Evolutionary conservation across 192 early-diverging fungal genomes (phyloP).

Genomic region (Phlyctochytrium planicorne): DNA sequence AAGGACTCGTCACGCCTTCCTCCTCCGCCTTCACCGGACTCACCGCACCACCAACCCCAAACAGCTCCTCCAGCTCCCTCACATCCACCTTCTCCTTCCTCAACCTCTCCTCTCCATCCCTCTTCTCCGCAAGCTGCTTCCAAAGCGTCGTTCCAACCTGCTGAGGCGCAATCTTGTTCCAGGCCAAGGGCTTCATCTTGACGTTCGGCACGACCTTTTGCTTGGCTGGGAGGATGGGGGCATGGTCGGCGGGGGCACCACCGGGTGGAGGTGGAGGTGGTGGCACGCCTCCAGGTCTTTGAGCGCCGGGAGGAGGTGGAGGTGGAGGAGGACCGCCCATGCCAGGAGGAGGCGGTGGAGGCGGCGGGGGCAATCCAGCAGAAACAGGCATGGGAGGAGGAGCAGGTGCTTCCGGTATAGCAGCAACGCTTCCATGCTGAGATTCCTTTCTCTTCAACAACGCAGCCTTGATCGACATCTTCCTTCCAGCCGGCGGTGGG

Average conservation of each 20-base stretch:
- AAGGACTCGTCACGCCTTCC: not conserved
- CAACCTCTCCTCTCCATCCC: constrained; percentile 30
- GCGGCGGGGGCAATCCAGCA: not conserved
- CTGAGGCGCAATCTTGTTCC: constrained; percentile 24
- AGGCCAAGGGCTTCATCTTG: constrained; percentile 24
- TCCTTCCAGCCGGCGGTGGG: no score
- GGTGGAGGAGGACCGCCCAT: constrained; percentile 16
- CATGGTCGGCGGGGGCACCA: constrained; percentile 5
- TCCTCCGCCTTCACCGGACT: not conserved
- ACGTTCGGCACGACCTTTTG: constrained; percentile 21
- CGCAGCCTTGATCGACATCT: no score
- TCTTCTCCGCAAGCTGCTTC: constrained; percentile 31
- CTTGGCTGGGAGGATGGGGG: constrained; percentile 21
- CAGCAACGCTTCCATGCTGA: no score
- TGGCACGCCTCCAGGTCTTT: constrained; percentile 11
- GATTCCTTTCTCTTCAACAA: no score
- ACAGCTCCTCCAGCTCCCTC: constrained; percentile 30
- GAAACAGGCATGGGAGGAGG: no score
- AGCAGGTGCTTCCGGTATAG: no score
- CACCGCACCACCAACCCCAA: constrained; percentile 12
- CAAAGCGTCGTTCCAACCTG: constrained; percentile 26
- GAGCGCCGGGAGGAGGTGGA: constrained; percentile 13
- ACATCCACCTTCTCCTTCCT: constrained; percentile 30
- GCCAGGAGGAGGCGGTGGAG: not conserved
- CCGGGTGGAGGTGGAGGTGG: constrained; percentile 26